Conservation (phyloP, 331 rosid species). For the Pyracantha coccinea region DNA sequence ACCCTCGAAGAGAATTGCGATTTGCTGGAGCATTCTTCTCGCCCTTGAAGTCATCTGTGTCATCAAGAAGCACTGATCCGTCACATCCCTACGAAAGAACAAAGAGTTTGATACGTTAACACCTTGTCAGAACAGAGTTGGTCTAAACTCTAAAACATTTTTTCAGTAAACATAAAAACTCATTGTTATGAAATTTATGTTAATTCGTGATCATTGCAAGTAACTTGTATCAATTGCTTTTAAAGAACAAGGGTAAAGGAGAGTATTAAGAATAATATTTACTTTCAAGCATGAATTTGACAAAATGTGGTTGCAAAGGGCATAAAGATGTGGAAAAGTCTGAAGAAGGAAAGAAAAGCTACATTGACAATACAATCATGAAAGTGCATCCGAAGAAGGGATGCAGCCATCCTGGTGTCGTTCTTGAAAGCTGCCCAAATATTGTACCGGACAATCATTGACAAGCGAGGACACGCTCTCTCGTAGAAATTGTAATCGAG, state of each 20-base stretch:
- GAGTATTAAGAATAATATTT: too few relatives aligned
- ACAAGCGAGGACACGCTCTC: slow-evolving; percentile 44
- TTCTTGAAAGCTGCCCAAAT: slow-evolving; percentile 39
- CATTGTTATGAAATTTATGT: too few relatives aligned
- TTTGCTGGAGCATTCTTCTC: slow-evolving; percentile 52
- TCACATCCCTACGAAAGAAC: slow-evolving; percentile 54
- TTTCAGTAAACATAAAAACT: too few relatives aligned
- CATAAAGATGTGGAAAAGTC: background rate
- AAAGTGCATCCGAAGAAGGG: slow-evolving; percentile 70
- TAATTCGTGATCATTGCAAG: background rate
- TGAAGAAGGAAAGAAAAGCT: slow-evolving; percentile 2
- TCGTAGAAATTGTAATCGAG: slow-evolving; percentile 42
- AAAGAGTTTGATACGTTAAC: background rate
- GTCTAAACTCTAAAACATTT: background rate
- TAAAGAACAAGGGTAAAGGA: too few relatives aligned
- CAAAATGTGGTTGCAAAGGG: background rate
- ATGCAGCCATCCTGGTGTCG: slow-evolving; percentile 64
- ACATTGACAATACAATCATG: slow-evolving; percentile 73
- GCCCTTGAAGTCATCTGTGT: slow-evolving; percentile 34
- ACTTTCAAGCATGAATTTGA: too few relatives aligned
- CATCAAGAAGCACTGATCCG: slow-evolving; percentile 65
- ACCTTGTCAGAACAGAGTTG: background rate
- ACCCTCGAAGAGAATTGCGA: slow-evolving; percentile 51
- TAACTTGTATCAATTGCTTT: background rate
- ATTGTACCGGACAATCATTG: slow-evolving; percentile 28